Evolutionary conservation across 345 rosid species (phyloP), one percentile per base, ranked within the genome.

Genomic region (Gossypium mustelinum): DNA sequence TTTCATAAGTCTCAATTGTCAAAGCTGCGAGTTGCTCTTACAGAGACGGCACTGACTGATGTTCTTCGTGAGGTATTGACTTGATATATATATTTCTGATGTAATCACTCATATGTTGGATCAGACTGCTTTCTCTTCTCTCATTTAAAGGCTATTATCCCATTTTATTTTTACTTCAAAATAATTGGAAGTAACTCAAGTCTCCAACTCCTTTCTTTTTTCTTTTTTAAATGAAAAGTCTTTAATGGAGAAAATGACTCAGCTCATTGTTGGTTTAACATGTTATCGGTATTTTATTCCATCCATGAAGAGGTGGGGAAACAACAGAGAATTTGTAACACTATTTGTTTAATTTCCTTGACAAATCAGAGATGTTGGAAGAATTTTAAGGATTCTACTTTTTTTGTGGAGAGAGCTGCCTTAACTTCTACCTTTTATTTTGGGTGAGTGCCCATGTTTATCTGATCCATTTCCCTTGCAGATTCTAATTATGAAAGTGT

Each of bases 41-140:
- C 97, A 54, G 99, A 95, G 88, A 95, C 97, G 57, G 98, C 99
- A 77, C 93, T 95, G 99, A 86, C 88, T 34, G 99, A 95, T 83
- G 99, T 95, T 76, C 88, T 88, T 76, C 92, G 99, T 48, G 98
- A 95, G 92, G 99, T 95, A 88, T 60, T 65, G 68, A 25, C 70
- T 63, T 51, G n/a, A 12, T 72, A 16, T 5, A 34, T 34, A 34
- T 34, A 34, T 34, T 34, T 56, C 60, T 56, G 60, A 56, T 56
- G 9, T 56, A 56, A 20, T 56, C 24, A 56, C 60, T 56, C 60
- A 56, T 9, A n/a, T 55, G 25, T 18, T 56, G 60, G 60, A 56
- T 18, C 60, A 56, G 60, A 56, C 27, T 55, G 11, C 25, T 34
- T 34, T 68, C 24, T 48, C 54, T 68, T 68, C 22, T 68, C 44